Evolutionary conservation across 2,329 filamentous ascomycete genomes (phyloP).

Genomic region (Cercospora berteroae): DNA sequence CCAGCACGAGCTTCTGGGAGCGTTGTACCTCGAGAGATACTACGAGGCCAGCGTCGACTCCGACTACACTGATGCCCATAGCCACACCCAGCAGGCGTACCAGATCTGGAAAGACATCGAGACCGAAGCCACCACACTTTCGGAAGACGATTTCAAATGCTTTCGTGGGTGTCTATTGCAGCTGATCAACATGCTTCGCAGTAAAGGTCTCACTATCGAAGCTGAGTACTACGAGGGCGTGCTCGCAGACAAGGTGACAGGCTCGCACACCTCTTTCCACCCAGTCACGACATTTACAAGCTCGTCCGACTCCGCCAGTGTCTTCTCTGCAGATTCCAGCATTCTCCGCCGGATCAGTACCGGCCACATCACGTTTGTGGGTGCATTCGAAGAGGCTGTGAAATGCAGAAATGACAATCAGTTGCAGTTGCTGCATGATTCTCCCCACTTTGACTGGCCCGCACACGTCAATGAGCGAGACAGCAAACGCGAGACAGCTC

Average conservation of each 20-base stretch:
- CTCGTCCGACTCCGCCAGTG: neutral
- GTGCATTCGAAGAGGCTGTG: neutral
- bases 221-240: neutral
- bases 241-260: neutral
- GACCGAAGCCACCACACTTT: neutral
- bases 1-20: neutral
- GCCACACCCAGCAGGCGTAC: neutral
- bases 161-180: neutral
- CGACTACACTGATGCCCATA: neutral
- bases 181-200: constrained; percentile 1
- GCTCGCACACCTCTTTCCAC: neutral
- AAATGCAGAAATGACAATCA: neutral
- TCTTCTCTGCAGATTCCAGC: neutral
- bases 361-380: neutral
- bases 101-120: neutral
- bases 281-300: neutral
- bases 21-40: neutral
- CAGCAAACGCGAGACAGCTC: neutral
- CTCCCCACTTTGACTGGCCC: neutral
- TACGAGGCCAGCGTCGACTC: neutral
- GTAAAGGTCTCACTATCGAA: neutral
- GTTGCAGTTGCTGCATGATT: neutral
- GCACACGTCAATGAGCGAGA: neutral
- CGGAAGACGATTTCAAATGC: constrained; percentile 3
- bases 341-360: neutral